Base-by-base conservation (phyloP, 192 early-diverging fungal genomes). In the Dispira parvispora region DNA sequence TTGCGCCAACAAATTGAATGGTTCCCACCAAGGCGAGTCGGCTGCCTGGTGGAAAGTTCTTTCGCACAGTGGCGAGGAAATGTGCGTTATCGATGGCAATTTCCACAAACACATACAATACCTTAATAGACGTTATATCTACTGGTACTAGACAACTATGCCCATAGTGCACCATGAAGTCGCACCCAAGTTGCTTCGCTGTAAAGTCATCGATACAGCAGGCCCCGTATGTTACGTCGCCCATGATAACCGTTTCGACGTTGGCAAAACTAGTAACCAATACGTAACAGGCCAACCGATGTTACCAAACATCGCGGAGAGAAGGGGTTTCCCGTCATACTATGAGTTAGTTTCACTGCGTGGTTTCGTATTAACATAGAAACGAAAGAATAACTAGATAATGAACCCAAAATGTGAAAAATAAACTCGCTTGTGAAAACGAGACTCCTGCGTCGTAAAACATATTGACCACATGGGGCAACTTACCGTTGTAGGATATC, bases 141-240 rank as follows among this genome's bases (percentile, higher is more conserved):
- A 99, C 91, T 0, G 96, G 96, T 5, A 99, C 88, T 84, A 98
- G 75, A 69, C 96, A 99, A 64, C 87, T 89, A 68, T 99, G 96
- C 0, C 92, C 96, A 65, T 99, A 99, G 71, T 99, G 96, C 23
- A 99, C 82, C 78, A 99, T 80, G 69, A 95, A 96, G 72, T 99
- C 94, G 73, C 96, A 99, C 11, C 86, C 91, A 8, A 98, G 78
- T 1, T 86, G 89, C 38, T 77, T 77, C 0, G 96, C 94, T 0
- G 94, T 92, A 66, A 85, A 99, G 68, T 99, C 96, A 71, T 99
- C 96, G 13, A 99, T 80, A 69, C 96, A 99, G 68, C 96, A 99
- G 8, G 96, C 96, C 20, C 96, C 96, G 65, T 99, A 99, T 0
- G 96, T 99, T 0, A 99, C 96, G 69, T 99, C 96, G 32, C 92